A percentile compares a stretch with the other conserved stretches of the same genome.
phyloP scores from a whole-genome alignment of 192 early-diverging fungal genomes.

The Pilobolus umbonatus region DNA sequence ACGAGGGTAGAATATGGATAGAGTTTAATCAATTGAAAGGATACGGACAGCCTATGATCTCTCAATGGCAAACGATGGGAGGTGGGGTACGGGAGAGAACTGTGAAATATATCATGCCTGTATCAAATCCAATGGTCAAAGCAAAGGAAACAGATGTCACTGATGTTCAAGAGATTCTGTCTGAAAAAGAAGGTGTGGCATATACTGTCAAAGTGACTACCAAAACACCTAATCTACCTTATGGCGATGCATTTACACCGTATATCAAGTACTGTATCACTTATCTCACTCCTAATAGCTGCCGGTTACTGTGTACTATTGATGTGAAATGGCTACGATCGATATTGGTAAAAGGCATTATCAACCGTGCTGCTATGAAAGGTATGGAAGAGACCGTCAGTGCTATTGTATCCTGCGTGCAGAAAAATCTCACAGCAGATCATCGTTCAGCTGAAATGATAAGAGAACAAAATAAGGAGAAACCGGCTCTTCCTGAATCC shows the following conservation, averaged over 20 bases:
- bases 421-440: constrained; percentile 31
- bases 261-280: constrained; percentile 65
- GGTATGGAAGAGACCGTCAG: constrained; percentile 51
- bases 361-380: constrained; percentile 51
- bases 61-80: constrained; percentile 2
- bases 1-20: background rate
- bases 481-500: background rate
- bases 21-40: background rate
- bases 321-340: constrained; percentile 67
- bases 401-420: constrained; percentile 43
- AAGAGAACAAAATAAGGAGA: background rate
- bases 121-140: constrained; percentile 74
- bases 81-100: constrained; percentile 28
- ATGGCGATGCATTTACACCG: constrained; percentile 65
- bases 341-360: constrained; percentile 66
- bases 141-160: constrained; percentile 63
- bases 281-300: constrained; percentile 42
- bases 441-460: background rate
- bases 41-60: background rate
- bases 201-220: constrained; percentile 44
- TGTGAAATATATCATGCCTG: constrained; percentile 60
- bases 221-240: constrained; percentile 57
- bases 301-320: constrained; percentile 47
- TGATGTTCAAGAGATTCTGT: constrained; percentile 49
- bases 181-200: constrained; percentile 51